A percentile compares a stretch with the other conserved stretches of the same genome.
These are phyloP conservation scores for Houttuynia cordata DNA, from an alignment of 164 flowering plant genomes.

Conservation along the genomic window DNA sequence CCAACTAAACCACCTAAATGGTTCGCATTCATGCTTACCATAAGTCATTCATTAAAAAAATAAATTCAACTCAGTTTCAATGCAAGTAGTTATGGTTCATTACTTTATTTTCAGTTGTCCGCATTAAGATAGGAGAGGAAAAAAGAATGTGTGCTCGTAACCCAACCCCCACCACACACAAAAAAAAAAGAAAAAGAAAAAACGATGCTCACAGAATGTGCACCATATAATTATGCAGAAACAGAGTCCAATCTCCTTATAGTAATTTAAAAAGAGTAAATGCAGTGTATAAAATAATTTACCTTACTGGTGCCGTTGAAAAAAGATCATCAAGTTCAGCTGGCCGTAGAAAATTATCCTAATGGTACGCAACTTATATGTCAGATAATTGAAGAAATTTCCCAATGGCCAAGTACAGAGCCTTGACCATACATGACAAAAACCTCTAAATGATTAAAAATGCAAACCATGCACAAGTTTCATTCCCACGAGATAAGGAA, in stretches of 20 bases:
- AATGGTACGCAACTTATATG: not conserved
- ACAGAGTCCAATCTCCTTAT: not conserved
- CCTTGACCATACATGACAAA: no score
- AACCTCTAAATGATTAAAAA: no score
- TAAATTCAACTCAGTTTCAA: not conserved
- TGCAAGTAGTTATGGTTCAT: no score
- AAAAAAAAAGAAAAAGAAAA: no score
- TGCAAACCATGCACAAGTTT: no score
- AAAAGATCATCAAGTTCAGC: conserved; percentile 51
- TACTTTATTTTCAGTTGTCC: not conserved
- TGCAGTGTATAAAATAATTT: conserved; percentile 1
- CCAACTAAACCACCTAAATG: not conserved
- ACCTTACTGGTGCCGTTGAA: conserved; percentile 80
- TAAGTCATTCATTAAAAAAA: not conserved
- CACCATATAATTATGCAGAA: no score
- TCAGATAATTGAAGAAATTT: no score
- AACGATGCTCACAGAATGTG: no score
- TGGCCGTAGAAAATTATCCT: conserved; percentile 47
- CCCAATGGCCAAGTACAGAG: no score
- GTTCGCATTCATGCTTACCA: not conserved
- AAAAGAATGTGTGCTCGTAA: no score
- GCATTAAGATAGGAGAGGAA: not conserved
- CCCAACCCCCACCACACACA: no score
- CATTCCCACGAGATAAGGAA: no score
- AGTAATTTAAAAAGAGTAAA: not conserved